Evolutionary conservation across 2,329 filamentous ascomycete species (phyloP).

Genomic region (Cordyceps tenuipes): DNA sequence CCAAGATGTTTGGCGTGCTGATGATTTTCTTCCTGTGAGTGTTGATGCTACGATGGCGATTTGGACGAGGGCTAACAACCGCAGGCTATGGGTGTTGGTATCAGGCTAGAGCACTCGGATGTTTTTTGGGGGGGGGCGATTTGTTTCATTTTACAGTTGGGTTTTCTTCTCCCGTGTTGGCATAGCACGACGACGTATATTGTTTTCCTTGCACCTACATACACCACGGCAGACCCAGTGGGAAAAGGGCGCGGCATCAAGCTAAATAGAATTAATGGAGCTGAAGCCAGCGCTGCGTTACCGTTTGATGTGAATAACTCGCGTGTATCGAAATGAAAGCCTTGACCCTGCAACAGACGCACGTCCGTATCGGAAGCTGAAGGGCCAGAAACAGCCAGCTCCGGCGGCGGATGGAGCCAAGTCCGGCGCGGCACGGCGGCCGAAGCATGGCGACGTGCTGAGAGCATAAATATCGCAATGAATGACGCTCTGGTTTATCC

Average conservation of each 20-base stretch:
- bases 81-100: slow-evolving; percentile 32
- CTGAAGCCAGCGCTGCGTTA: neutral
- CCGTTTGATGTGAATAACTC: neutral
- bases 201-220: slow-evolving; percentile 8
- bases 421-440: neutral
- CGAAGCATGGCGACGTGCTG: neutral
- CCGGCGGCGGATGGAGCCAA: neutral
- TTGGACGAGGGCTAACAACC: slow-evolving; percentile 11
- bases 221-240: neutral
- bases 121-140: neutral
- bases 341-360: too few relatives aligned
- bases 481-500: too few relatives aligned
- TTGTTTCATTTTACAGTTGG: neutral
- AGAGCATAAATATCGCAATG: too few relatives aligned
- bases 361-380: neutral
- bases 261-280: slow-evolving; percentile 3
- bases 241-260: neutral
- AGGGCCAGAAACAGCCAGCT: neutral
- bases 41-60: too few relatives aligned
- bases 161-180: neutral
- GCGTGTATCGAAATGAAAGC: too few relatives aligned
- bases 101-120: slow-evolving; percentile 22
- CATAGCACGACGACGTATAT: neutral
- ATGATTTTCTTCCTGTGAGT: slow-evolving; percentile 82
- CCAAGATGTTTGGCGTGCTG: slow-evolving; percentile 69